Evolutionary conservation across 1,139 yeast genomes (phyloP), one percentile per base, ranked within the genome.

Genomic region (Geotrichum armillariae): DNA sequence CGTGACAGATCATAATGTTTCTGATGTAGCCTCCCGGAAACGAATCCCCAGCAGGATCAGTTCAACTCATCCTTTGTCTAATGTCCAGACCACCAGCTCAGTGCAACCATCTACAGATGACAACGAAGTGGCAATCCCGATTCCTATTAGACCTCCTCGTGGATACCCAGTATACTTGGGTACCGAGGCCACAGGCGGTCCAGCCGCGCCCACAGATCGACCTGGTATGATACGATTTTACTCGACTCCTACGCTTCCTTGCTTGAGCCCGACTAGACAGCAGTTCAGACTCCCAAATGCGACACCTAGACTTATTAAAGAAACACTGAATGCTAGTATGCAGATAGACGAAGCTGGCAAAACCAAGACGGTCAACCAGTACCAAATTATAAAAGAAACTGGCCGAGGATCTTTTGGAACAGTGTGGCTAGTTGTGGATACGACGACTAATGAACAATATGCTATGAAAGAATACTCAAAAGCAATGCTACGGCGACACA

Each of bases 321-420:
- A 70, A 53, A 71, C 75, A 1, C 62, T 69, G 41, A 62, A 65
- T 52, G 70, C 74, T 41, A 59, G 60, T 25, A 56, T 59, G 52
- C 55, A 57, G 22, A 65, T 66, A 43, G 68, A 67, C 44, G 67
- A 65, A 17, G 60, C 63, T 3, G 67, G 68, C 18, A 54, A 31
- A 8, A 31, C 34, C 6, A 55, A 44, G 17, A 58, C 60, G 33
- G 60, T 72, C 32, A 72, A 71, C 53, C 73, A 72, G 58, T 93
- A 90, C 66, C 74, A 76, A 49, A 73, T 90, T 11, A 69, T 78
- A 35, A 75, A 77, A 37, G 75, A 83, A 1, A 72, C 91, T 44
- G 98, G 98, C 0, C 81, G 83, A 58, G 98, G 98, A 0, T 83
- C 96, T 0, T 91, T 87, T 65, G 98, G 98, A 1, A 80, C 84